Evolutionary conservation across 257 asterid species (phyloP).

Genomic region (Solanum acaule): DNA sequence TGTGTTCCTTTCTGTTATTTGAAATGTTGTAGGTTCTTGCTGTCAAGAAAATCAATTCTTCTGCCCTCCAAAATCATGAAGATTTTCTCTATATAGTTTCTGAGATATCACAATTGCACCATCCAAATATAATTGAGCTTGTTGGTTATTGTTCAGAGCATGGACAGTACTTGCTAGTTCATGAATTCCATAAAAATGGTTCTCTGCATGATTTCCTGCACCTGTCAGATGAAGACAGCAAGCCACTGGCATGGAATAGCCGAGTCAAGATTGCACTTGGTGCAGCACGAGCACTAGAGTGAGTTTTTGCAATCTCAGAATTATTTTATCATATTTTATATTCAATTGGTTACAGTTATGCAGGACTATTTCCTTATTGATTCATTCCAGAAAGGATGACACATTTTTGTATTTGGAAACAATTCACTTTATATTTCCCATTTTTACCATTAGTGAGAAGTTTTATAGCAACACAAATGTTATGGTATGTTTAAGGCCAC

Average conservation of each 20-base stretch:
- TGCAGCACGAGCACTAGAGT: constrained; percentile 95
- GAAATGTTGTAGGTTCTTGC: constrained; percentile 56
- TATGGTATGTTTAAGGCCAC: not conserved
- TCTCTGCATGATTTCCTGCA: constrained; percentile 70
- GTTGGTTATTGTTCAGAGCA: constrained; percentile 93
- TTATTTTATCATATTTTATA: not conserved
- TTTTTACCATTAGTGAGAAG: not conserved
- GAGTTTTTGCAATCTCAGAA: constrained; percentile 10
- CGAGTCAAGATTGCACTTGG: constrained; percentile 98
- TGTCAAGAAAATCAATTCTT: constrained; percentile 76
- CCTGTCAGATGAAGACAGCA: constrained; percentile 65
- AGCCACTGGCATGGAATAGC: constrained; percentile 84
- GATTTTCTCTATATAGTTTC: constrained; percentile 70
- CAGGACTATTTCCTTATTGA: not conserved
- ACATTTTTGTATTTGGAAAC: not conserved
- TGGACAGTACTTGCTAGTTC: constrained; percentile 71
- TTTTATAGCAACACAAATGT: not conserved
- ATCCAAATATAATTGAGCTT: constrained; percentile 76
- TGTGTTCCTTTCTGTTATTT: not conserved
- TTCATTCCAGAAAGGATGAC: not conserved
- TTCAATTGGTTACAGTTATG: not conserved
- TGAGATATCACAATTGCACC: constrained; percentile 56
- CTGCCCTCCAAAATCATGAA: constrained; percentile 47
- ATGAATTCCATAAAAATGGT: constrained; percentile 77
- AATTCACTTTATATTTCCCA: not conserved